Base-by-base conservation (phyloP, 148 eudicot genomes). In the Rhododendron griersonianum region DNA sequence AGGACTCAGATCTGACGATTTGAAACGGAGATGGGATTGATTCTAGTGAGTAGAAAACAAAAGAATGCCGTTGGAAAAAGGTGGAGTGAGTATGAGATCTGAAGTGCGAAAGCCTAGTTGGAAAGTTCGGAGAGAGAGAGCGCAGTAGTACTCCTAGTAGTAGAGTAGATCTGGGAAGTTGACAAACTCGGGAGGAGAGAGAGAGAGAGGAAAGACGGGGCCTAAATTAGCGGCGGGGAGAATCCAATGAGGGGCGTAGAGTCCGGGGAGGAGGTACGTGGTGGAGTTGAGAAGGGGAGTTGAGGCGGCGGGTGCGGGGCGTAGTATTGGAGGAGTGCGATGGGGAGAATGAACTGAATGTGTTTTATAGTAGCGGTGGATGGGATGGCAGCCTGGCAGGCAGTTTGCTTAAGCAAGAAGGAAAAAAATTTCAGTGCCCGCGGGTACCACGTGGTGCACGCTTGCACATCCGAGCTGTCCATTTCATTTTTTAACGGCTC, bases 201-300 rank as follows among this genome's bases (percentile, higher is more conserved):
- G 83, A 44, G 47, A 61, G 35, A 35, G 30, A 44, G 67, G n/a
- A 37, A n/a, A 61, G 55, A 35, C 16, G 45, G 67, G n/a, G 84
- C 28, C 84, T 82, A 82, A 45, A 82, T 59, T 59, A 67, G 71
- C 74, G 84, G 84, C 21, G 25, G 7, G 75, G 19, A 71, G 76
- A 13, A 33, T 71, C 41, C 76, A 71, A 28, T 1, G 21, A 30
- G 39, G 18, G 37, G 37, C 41, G 74, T 6, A 71, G 39, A 33
- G 1, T 71, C 7, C 76, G 74, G 74, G 74, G 71, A n/a, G 71
- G 71, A 69, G 18, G 75, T 30, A 69, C 37, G 37, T 69, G 75
- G 37, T 28, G 75, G 37, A 69, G 37, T 28, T 37, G 37, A 69
- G 37, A 3, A 28, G 41, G 39, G 41, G 2, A 5, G 39, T 71